Base-by-base conservation (phyloP, 2,329 filamentous ascomycete genomes). In the Xylariaceae sp. region DNA sequence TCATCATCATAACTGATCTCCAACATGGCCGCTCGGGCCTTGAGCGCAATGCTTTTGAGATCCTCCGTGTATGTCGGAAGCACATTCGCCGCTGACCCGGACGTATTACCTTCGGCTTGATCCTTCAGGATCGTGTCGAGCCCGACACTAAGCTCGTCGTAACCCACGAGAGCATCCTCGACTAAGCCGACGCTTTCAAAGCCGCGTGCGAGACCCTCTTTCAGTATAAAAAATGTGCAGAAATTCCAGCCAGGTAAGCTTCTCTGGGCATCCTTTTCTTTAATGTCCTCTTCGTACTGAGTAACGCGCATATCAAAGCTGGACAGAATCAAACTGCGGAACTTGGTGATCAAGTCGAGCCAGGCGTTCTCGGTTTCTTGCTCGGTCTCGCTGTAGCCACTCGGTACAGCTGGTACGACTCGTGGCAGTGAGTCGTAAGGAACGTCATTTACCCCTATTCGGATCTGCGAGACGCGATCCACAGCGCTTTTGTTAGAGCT, bases 161-260 rank as follows among this genome's bases (percentile, higher is more conserved):
- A 99, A 11, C 92, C 91, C 3, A 94, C 89, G 45, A 99, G 77
- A 2, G 94, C 93, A 79, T 99, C 94, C 70, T 99, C 94, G 7
- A 97, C 90, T 8, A 99, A 79, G 0, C 95, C 95, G 2, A 97
- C 92, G 71, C 90, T 97, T 73, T 99, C 95, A 66, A 99, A 96
- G 0, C 93, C 95, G 66, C 90, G 84, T 1, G 94, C 93, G 42
- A 99, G 77, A 0, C 94, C 94, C 73, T 99, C 94, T 70, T 99
- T 99, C 7, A 99, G 80, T 13, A 99, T 92, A 72, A 99, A 99
- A 72, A 99, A 99, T 0, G 94, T 99, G 74, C 94, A 97, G 72
- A 99, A 99, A 71, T 99, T 99, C 94, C 94, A 99, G 0, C 94
- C 94, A 0, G 94, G 94, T 15, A 99, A 76, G 39, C 80, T 87